phyloP scores from a whole-genome alignment of 1,139 yeast species.

The Hemisphaericaspora subhashii region DNA sequence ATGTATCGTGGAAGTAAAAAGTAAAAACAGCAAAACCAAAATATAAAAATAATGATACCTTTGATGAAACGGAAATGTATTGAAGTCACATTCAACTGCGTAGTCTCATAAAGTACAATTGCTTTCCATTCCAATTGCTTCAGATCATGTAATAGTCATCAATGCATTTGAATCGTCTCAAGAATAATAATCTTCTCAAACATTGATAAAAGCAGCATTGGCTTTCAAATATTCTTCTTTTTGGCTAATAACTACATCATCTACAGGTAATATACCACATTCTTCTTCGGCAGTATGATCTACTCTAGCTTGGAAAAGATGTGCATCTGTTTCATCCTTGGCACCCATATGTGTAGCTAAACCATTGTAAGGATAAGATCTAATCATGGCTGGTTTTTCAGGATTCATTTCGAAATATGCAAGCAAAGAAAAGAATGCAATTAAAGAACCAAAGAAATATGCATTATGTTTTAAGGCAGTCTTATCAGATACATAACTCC shows the following conservation, averaged over 20 bases:
- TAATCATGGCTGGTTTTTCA: constrained; percentile 73
- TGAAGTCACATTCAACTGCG: no score
- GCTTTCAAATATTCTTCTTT: constrained; percentile 34
- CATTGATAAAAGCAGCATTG: constrained; percentile 39
- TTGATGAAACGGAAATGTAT: no score
- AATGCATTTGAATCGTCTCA: neutral
- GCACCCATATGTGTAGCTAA: constrained; percentile 75
- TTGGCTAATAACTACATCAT: constrained; percentile 29
- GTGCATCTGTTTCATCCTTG: constrained; percentile 46
- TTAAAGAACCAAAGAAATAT: constrained; percentile 56
- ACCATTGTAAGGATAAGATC: constrained; percentile 76
- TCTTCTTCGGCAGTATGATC: constrained; percentile 42
- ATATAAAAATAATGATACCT: no score
- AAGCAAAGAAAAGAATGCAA: constrained; percentile 54
- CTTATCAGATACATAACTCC: constrained; percentile 57
- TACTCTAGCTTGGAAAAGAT: constrained; percentile 44
- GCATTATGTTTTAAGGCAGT: constrained; percentile 58
- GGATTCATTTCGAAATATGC: constrained; percentile 64
- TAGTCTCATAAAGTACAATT: no score
- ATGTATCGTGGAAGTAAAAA: neutral
- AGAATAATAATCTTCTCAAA: constrained; percentile 15
- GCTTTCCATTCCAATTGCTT: no score
- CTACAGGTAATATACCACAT: constrained; percentile 38
- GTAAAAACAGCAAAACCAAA: neutral
- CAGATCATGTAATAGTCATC: neutral